Conservation (phyloP, 768 basidiomycete species). For the Tylopilus intermedius region DNA sequence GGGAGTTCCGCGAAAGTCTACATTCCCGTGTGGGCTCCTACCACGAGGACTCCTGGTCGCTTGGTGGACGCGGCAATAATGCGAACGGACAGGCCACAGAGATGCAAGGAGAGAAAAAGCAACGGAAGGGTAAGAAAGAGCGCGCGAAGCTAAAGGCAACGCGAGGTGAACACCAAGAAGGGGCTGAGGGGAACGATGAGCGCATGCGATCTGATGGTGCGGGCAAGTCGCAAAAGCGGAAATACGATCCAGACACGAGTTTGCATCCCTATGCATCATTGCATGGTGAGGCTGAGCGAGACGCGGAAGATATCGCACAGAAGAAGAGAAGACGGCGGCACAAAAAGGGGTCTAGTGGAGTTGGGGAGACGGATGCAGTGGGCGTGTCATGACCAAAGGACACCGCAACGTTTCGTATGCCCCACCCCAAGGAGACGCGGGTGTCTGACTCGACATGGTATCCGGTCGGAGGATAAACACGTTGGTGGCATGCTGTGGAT, state of each 20-base stretch:
- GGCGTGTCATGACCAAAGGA: not conserved
- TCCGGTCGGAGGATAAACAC: too few species aligned
- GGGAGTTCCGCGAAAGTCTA: slow-evolving; percentile 67
- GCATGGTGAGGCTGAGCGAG: slow-evolving; percentile 10
- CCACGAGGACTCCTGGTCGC: slow-evolving; percentile 19
- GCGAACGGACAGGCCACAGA: slow-evolving; percentile 6
- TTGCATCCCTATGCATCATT: slow-evolving; percentile 5
- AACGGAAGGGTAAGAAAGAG: slow-evolving; percentile 69
- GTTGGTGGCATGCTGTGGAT: too few species aligned
- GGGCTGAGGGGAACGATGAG: not conserved
- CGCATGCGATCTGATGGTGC: not conserved
- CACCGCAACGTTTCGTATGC: too few species aligned
- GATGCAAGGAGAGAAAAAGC: slow-evolving; percentile 40
- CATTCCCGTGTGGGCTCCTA: slow-evolving; percentile 34
- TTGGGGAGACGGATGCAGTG: not conserved
- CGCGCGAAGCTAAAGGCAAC: slow-evolving; percentile 46
- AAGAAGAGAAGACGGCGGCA: slow-evolving; percentile 41
- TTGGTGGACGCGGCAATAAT: not conserved
- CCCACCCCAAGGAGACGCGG: not conserved
- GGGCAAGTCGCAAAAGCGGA: slow-evolving; percentile 13
- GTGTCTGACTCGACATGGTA: not conserved
- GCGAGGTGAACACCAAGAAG: slow-evolving; percentile 13
- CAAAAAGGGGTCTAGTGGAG: slow-evolving; percentile 28
- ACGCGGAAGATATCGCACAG: slow-evolving; percentile 8
- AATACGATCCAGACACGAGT: slow-evolving; percentile 11